phyloP scores from a whole-genome alignment of 129 eudicot genomes.

The Tagetes patula region DNA sequence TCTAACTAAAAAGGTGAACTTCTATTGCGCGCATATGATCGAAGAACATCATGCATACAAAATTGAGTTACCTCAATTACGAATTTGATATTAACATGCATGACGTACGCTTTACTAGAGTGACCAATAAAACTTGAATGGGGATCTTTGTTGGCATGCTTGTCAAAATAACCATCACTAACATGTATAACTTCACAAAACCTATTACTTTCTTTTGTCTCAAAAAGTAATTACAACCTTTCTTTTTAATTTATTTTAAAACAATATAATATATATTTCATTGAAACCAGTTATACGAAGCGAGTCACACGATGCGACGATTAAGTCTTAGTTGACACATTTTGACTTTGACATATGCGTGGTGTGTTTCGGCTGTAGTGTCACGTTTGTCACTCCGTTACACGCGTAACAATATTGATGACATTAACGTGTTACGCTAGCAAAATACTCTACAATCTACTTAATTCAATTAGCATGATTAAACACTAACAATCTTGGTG shows the following conservation, averaged over 20 bases:
- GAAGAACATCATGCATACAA: conserved; percentile 11
- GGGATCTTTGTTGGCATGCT: conserved; percentile 26
- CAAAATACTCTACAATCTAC: too few species aligned
- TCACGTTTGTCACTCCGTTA: too few species aligned
- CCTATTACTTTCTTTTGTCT: conserved; percentile 21
- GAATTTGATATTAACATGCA: conserved; percentile 20
- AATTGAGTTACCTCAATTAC: conserved; percentile 1
- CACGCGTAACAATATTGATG: too few species aligned
- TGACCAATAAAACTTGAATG: conserved; percentile 14
- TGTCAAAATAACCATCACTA: conserved; percentile 28
- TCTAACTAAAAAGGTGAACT: too few species aligned
- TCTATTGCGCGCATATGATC: background rate
- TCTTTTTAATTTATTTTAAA: background rate
- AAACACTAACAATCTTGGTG: too few species aligned
- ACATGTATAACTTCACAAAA: conserved; percentile 18
- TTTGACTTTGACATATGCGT: too few species aligned
- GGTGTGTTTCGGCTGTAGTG: too few species aligned
- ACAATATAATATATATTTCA: background rate
- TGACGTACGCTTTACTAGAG: conserved; percentile 26
- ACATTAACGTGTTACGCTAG: too few species aligned
- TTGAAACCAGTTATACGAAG: background rate
- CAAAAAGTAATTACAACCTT: conserved; percentile 16
- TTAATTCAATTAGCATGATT: too few species aligned
- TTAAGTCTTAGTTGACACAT: too few species aligned
- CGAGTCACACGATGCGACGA: too few species aligned